These are phyloP conservation scores for Mycena pura DNA, from an alignment of 768 basidiomycete species.

Conservation along the genomic window DNA sequence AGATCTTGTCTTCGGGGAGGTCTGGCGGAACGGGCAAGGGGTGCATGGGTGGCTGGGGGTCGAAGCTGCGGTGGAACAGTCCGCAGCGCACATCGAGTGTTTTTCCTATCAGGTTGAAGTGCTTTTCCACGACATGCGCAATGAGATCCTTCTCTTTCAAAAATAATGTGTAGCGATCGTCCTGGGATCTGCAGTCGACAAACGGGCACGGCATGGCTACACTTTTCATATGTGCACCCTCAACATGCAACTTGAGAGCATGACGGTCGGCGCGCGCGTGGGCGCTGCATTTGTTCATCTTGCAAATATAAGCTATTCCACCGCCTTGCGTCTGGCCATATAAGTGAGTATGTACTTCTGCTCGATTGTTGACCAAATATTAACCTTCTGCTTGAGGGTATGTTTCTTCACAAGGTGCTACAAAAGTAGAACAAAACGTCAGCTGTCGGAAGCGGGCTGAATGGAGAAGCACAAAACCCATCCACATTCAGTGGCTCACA, in stretches of 20 bases:
- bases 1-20: conserved; percentile 7
- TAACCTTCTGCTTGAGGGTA: conserved; percentile 1
- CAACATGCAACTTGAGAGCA: conserved; percentile 7
- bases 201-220: conserved; percentile 19
- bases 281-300: conserved; percentile 17
- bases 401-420: conserved; percentile 16
- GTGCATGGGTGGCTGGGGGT: conserved; percentile 11
- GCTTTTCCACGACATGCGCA: not conserved
- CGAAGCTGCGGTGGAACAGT: conserved; percentile 9
- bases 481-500: not conserved
- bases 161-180: conserved; percentile 16
- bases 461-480: not conserved
- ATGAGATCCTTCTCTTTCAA: conserved; percentile 16
- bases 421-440: not conserved
- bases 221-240: conserved; percentile 22
- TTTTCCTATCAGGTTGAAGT: conserved; percentile 5
- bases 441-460: not conserved
- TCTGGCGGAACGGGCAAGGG: conserved; percentile 10
- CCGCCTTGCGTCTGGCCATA: not conserved
- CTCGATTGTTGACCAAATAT: not conserved
- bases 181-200: conserved; percentile 8
- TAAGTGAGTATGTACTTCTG: not conserved
- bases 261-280: not conserved
- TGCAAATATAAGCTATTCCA: not conserved
- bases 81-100: conserved; percentile 4